Base-by-base conservation (phyloP, 164 flowering plant genomes). In the Malania oleifera region DNA sequence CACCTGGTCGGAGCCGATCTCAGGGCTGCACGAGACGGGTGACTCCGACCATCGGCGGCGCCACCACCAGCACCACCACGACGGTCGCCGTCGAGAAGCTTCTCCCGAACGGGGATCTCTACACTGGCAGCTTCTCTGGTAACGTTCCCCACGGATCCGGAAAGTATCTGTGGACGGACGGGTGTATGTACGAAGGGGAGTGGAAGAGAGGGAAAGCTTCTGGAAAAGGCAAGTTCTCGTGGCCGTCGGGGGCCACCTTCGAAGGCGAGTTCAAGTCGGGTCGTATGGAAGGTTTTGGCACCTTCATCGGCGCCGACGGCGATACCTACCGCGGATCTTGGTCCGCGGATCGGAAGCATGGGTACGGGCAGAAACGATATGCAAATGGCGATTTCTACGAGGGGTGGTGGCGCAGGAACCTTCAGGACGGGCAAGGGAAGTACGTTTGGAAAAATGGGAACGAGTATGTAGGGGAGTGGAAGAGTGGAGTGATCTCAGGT, bases 171-270 rank as follows among this genome's bases (percentile, higher is more conserved):
- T 89, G 96, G 96, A 67, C 63, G 10, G 96, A 89, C 69, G 96
- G 96, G 28, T 89, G 96, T 60, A 84, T 84, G 91, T 86, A 86
- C 74, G 84, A 82, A 60, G 96, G 96, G 0, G 91, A 86, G 63
- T 89, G 96, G 96, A 64, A 70, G 49, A 67, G 75, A 14, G 91
- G 96, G 2, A 89, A 86, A 56, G 87, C 93, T 2, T 73, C 73
- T 0, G 96, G 96, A 0, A 89, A 80, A 49, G 96, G 96, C 3
- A 82, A 79, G 64, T 84, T 89, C 57, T 82, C 87, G 20, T 89
- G 96, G 96, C 96, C 96, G 0, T 82, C 89, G 0, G 96, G 93
- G 1, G 96, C 96, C 1, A 86, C 91, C 10, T 89, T 64, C 59
- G 89, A 84, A 46, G 93, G 96, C 11, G 96, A 84, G 45, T 89